phyloP scores from a whole-genome alignment of 2,329 filamentous ascomycete species.

The Pseudogymnoascus sp. region DNA sequence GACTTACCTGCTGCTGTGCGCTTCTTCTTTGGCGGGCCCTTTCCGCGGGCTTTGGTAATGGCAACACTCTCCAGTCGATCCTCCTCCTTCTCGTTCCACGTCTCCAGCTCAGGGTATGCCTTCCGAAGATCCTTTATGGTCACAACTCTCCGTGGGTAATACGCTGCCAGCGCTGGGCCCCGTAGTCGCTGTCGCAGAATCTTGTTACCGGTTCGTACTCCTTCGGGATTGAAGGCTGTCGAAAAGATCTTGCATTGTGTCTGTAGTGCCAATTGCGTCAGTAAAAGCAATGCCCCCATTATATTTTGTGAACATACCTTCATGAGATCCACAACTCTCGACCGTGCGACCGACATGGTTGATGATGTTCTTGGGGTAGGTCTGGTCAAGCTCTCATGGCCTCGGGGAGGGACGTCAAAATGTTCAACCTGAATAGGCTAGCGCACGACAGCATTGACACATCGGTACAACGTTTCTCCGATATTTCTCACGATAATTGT shows the following conservation, averaged over 20 bases:
- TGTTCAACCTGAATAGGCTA: slow-evolving; percentile 7
- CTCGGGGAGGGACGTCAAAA: slow-evolving; percentile 6
- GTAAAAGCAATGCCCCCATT: not conserved
- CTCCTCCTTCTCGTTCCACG: slow-evolving; percentile 69
- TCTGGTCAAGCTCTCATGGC: slow-evolving; percentile 2
- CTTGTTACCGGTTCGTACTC: slow-evolving; percentile 80
- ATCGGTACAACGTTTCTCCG: not conserved
- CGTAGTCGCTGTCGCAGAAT: slow-evolving; percentile 80
- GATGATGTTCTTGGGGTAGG: slow-evolving; percentile 16
- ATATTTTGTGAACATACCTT: slow-evolving; percentile 50
- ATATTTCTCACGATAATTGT: slow-evolving; percentile 2
- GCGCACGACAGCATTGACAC: not conserved
- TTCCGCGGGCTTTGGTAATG: slow-evolving; percentile 72
- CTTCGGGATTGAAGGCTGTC: slow-evolving; percentile 81
- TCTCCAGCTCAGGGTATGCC: slow-evolving; percentile 53
- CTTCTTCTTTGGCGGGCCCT: slow-evolving; percentile 88
- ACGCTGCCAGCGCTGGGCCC: slow-evolving; percentile 75
- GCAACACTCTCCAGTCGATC: slow-evolving; percentile 68
- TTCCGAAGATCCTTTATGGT: slow-evolving; percentile 65
- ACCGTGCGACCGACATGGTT: slow-evolving; percentile 56
- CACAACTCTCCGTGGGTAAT: slow-evolving; percentile 70
- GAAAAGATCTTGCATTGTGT: slow-evolving; percentile 88
- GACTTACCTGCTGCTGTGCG: slow-evolving; percentile 42
- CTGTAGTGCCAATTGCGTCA: slow-evolving; percentile 40
- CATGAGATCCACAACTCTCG: slow-evolving; percentile 63